Base-by-base conservation (phyloP, 768 basidiomycete genomes). In the Podaxis carcinomalis region DNA sequence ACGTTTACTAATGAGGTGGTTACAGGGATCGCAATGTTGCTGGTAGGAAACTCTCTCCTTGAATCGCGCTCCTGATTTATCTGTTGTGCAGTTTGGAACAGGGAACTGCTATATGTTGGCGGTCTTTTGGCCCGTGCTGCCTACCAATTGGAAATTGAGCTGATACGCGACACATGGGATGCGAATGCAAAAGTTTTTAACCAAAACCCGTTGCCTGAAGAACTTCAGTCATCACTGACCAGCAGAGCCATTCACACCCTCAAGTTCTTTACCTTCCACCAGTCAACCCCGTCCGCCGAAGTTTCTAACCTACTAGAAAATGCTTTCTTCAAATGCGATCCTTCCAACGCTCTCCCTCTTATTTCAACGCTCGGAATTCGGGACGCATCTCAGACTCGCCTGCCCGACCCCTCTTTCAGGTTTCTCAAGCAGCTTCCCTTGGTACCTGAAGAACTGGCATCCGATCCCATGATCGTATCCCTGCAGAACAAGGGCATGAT, bases 261-360 rank as follows among this genome's bases (percentile, higher is more conserved):
- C 55, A 86, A 84, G 62, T 97, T 97, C 76, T 98, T 97, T 77
- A 89, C 92, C 1, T 98, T 93, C 73, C 83, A 87, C 64, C 76
- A 82, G 2, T 96, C 96, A 0, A 96, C 96, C 0, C 96, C 96
- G 0, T 93, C 91, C 0, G 70, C 84, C 1, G 83, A 90, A 51
- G 91, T 98, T 32, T 87, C 92, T 0, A 74, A 73, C 9, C 72
- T 84, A 14, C 81, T 95, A 60, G 89, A 93, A 69, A 74, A 78
- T 0, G 86, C 89, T 1, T 98, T 98, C 75, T 97, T 95, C 70
- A 72, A 77, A 0, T 91, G 88, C 63, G 77, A 80, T 9, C 65
- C 72, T 1, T 75, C 73, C 13, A 70, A 74, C 2, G 73, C 78
- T 0, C 83, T 96, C 68, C 84, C 87, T 0, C 77, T 98, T 39